phyloP scores from a whole-genome alignment of 345 rosid genomes.

The Acer saccharum region DNA sequence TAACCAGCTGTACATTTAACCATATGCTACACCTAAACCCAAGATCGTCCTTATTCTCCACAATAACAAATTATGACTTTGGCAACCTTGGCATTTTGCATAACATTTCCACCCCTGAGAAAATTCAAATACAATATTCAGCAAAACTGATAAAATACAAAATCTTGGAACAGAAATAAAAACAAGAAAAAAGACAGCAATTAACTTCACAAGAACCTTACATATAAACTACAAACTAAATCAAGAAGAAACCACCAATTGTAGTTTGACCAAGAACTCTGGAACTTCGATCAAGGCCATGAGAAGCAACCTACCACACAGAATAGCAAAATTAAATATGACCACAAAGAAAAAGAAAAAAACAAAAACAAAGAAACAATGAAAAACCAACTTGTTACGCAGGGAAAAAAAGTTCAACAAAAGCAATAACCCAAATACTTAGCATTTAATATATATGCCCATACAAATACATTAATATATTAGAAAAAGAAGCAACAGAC shows the following conservation, averaged over 20 bases:
- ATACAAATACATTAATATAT: background rate
- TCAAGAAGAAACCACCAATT: constrained; percentile 49
- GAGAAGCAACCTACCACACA: constrained; percentile 79
- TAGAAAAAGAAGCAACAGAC: constrained; percentile 2
- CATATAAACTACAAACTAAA: constrained; percentile 33
- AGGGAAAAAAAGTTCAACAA: background rate
- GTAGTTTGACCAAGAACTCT: constrained; percentile 82
- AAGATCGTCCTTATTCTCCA: constrained; percentile 19
- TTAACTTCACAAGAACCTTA: constrained; percentile 25
- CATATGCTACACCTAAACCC: constrained; percentile 8
- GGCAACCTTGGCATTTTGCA: constrained; percentile 16
- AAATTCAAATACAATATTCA: background rate
- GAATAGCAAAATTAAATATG: background rate
- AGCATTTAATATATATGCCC: background rate
- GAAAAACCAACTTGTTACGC: background rate
- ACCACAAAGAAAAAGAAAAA: background rate
- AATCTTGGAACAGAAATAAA: background rate
- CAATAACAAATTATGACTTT: background rate
- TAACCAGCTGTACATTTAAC: constrained; percentile 17
- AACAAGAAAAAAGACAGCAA: constrained; percentile 1
- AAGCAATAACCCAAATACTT: background rate
- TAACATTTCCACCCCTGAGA: constrained; percentile 14
- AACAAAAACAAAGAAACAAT: background rate
- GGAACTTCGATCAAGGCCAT: constrained; percentile 82
- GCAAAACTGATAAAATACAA: background rate